Percentiles rank a stretch among this genome's conserved stretches.
phyloP scores from a whole-genome alignment of 2,329 filamentous ascomycete genomes.

The Balansia obtecta region DNA sequence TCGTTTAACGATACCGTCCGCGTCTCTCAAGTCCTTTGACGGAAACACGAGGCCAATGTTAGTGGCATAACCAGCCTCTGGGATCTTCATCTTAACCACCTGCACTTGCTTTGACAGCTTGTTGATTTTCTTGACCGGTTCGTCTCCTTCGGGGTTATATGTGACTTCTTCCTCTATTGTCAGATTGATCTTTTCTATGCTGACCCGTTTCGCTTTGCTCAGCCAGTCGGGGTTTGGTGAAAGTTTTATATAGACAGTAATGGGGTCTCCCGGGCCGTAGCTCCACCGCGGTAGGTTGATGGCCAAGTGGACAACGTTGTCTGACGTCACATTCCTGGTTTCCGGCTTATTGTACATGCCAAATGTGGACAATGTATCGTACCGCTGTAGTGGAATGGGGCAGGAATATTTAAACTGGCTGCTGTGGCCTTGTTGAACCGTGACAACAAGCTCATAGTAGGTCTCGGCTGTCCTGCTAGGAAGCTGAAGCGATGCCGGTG shows the following conservation, averaged over 20 bases:
- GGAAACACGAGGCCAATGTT: conserved; percentile 88
- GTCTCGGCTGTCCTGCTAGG: conserved; percentile 93
- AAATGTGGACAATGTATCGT: conserved; percentile 95
- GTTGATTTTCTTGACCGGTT: conserved; percentile 82
- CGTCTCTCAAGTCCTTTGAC: conserved; percentile 74
- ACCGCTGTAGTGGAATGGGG: conserved; percentile 79
- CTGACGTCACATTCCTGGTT: conserved; percentile 70
- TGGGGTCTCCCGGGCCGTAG: conserved; percentile 88
- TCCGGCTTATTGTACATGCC: conserved; percentile 99
- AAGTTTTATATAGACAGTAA: conserved; percentile 90
- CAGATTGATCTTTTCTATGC: conserved; percentile 87
- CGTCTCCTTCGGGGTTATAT: conserved; percentile 96
- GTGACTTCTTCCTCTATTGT: conserved; percentile 95
- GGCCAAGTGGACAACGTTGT: conserved; percentile 82
- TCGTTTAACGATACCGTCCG: conserved; percentile 75
- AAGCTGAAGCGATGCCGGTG: conserved; percentile 81
- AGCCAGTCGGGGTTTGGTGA: conserved; percentile 88
- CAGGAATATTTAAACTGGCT: conserved; percentile 86
- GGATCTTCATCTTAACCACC: conserved; percentile 68
- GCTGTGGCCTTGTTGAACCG: conserved; percentile 78
- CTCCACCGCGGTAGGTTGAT: conserved; percentile 93
- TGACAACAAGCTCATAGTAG: conserved; percentile 92
- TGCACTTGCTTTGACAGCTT: conserved; percentile 76
- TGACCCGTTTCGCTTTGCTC: conserved; percentile 79
- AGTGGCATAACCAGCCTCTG: conserved; percentile 84